These are phyloP conservation scores for Ceratocystis smalleyi DNA, from an alignment of 2,329 filamentous ascomycete species.

Conservation along the genomic window DNA sequence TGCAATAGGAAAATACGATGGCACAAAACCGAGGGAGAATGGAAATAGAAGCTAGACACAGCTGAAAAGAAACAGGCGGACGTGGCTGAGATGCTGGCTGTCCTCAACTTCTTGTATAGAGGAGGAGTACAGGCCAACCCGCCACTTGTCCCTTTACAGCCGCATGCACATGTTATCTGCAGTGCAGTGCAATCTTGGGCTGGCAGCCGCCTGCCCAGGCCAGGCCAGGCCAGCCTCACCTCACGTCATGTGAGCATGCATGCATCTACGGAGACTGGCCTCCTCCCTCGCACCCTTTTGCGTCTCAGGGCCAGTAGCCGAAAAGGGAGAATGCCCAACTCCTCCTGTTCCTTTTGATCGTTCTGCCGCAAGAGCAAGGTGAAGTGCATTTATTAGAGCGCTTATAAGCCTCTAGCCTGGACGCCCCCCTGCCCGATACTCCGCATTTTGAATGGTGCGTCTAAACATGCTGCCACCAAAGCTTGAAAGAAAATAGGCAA, in stretches of 20 bases:
- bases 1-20: background rate
- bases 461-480: background rate
- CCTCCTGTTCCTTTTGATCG: background rate
- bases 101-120: constrained; percentile 2
- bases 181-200: background rate
- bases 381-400: constrained; percentile 15
- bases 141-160: background rate
- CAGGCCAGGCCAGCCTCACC: too few relatives aligned
- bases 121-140: background rate
- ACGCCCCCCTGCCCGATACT: background rate
- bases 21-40: background rate
- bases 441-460: constrained; percentile 4
- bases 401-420: background rate
- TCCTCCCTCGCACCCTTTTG: background rate
- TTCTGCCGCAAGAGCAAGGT: background rate
- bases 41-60: background rate
- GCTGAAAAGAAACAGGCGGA: background rate
- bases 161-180: background rate
- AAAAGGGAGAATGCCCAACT: background rate
- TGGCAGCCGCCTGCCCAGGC: background rate
- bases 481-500: background rate
- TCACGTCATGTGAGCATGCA: background rate
- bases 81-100: background rate
- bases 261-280: background rate
- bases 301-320: background rate